Evolutionary conservation across 495 filamentous ascomycete species (phyloP).

Genomic region (Aspergillus steynii): DNA sequence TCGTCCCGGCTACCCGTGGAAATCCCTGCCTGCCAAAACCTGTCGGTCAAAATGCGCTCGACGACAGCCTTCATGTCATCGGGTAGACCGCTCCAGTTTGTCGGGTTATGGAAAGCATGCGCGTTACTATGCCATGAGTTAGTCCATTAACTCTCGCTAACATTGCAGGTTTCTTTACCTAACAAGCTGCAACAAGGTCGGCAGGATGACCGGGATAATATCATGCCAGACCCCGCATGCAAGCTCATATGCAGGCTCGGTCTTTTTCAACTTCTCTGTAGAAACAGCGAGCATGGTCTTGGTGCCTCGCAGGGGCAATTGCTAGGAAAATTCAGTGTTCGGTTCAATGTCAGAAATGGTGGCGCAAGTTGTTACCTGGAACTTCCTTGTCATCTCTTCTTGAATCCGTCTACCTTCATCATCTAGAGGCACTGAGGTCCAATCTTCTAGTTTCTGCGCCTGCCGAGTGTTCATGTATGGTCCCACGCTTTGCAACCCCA

Average conservation of each 20-base stretch:
- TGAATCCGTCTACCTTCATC: constrained; percentile 77
- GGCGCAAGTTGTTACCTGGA: constrained; percentile 51
- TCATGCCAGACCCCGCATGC: constrained; percentile 81
- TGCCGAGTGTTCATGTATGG: constrained; percentile 72
- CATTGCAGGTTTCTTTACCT: constrained; percentile 48
- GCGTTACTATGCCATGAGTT: constrained; percentile 61
- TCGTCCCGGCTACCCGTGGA: constrained; percentile 92
- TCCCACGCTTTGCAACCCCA: constrained; percentile 77
- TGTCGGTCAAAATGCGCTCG: constrained; percentile 82
- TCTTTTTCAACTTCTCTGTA: constrained; percentile 79
- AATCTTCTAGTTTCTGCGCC: constrained; percentile 78
- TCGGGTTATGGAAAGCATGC: constrained; percentile 89
- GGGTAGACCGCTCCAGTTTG: constrained; percentile 79
- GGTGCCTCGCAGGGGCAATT: constrained; percentile 78
- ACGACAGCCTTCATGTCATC: constrained; percentile 76
- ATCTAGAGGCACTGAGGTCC: constrained; percentile 75
- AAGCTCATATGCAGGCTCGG: constrained; percentile 63
- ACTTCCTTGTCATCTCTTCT: constrained; percentile 63
- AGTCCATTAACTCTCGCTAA: constrained; percentile 1
- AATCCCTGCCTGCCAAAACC: constrained; percentile 98
- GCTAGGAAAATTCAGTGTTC: constrained; percentile 37
- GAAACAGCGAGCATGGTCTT: constrained; percentile 88
- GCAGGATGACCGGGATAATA: constrained; percentile 77
- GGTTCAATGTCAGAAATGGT: not conserved
- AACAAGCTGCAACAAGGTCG: constrained; percentile 81